Evolutionary conservation across 2,329 filamentous ascomycete species (phyloP), one percentile per base, ranked within the genome.

Genomic region (Cercospora sesami): DNA sequence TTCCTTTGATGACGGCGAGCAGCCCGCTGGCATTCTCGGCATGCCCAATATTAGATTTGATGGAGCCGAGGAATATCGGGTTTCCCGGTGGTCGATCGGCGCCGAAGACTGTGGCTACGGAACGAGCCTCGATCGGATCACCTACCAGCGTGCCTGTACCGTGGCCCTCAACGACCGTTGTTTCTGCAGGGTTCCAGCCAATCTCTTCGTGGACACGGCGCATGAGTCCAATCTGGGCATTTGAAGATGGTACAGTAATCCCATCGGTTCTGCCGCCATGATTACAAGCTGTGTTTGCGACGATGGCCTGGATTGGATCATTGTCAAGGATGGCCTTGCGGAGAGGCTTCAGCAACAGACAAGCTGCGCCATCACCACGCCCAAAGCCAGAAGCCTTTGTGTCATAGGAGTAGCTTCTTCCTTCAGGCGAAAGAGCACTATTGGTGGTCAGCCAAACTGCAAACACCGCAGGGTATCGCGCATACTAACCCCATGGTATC

Each of bases 281-380:
- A 36, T 78, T 79, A 1, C 74, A 36, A 9, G 58, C 61, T 7
- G 65, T 78, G 23, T 73, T 76, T 0, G 74, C 69, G 10, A 80
- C 73, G 1, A 80, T 69, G 3, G 77, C 78, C n/a, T 81, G 77
- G 18, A 85, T 81, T 0, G 77, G 69, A 68, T 85, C 82, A 0
- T 79, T 79, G 70, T 83, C 80, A 0, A 60, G 73, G 2, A 88
- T 64, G 0, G 87, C 87, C 0, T 79, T 74, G 2, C 71, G 74
- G 0, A 88, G 71, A 0, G 74, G 76, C 73, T 88, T 89, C 0
- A 89, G 2, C 21, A 69, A 6, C 21, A 71, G 16, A 36, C 0
- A 87, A 1, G 81, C 81, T 8, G 86, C 75, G 0, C 85, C 86
- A 62, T 89, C 87, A 9, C 84, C 85, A 0, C 85, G 80, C 23